Evolutionary conservation across 2,329 filamentous ascomycete genomes (phyloP).

Genomic region (Chaetomium sp.): DNA sequence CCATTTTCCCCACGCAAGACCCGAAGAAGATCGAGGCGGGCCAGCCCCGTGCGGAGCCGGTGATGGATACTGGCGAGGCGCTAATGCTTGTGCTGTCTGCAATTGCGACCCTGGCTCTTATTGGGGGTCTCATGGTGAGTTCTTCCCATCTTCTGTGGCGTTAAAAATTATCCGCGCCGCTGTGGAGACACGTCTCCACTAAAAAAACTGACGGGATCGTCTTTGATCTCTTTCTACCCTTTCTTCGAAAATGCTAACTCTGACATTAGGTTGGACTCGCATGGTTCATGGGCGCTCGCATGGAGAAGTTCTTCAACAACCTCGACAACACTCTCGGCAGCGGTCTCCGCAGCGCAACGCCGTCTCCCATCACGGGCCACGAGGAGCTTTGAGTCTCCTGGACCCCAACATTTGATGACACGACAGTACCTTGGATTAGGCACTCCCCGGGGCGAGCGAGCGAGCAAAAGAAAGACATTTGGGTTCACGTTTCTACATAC

Average conservation of each 20-base stretch:
- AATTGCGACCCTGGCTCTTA: conserved; percentile 59
- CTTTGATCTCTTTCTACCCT: neutral
- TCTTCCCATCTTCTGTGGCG: neutral
- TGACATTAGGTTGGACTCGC: conserved; percentile 63
- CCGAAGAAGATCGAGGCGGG: conserved; percentile 48
- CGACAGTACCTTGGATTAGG: neutral
- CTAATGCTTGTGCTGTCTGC: conserved; percentile 62
- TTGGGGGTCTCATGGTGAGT: conserved; percentile 75
- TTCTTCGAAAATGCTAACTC: conserved; percentile 3
- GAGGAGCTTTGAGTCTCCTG: conserved; percentile 28
- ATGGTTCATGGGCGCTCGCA: conserved; percentile 74
- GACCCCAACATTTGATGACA: too few relatives aligned
- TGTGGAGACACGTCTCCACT: neutral
- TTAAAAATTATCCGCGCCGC: conserved; percentile 6
- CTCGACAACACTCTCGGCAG: conserved; percentile 30
- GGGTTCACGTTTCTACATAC: conserved; percentile 11
- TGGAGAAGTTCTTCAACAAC: conserved; percentile 62
- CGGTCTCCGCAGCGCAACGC: conserved; percentile 3
- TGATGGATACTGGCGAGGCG: conserved; percentile 52
- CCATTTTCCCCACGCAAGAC: conserved; percentile 80
- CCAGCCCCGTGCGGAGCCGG: conserved; percentile 32
- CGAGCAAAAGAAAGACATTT: neutral
- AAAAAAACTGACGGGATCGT: neutral
- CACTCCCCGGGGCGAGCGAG: neutral
- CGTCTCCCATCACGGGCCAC: conserved; percentile 18